A percentile compares a stretch with the other conserved stretches of the same genome.
Conservation (phyloP, 768 basidiomycete species). For the Amanita rubescens region DNA sequence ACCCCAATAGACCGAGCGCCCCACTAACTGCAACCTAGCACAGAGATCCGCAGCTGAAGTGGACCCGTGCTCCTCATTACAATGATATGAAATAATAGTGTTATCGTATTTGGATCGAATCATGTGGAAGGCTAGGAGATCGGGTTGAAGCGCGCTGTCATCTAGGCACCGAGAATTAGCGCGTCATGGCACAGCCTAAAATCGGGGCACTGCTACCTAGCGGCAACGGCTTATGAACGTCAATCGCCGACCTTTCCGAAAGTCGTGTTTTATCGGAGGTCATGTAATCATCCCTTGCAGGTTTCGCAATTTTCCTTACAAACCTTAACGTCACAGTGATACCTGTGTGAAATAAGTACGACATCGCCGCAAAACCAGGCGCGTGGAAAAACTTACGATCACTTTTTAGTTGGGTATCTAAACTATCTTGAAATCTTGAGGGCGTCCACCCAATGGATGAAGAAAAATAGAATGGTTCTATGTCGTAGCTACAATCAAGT, state of each 20-base stretch:
- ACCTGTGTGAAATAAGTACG: conserved; percentile 26
- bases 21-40: conserved; percentile 41
- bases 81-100: conserved; percentile 44
- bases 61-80: conserved; percentile 26
- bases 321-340: conserved; percentile 53
- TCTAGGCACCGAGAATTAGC: conserved; percentile 15
- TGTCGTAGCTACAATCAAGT: conserved; percentile 33
- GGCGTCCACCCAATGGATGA: conserved; percentile 64
- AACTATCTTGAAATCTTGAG: conserved; percentile 50
- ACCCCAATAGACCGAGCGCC: conserved; percentile 42
- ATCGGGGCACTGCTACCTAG: not conserved
- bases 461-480: conserved; percentile 64
- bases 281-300: not conserved
- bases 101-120: conserved; percentile 35
- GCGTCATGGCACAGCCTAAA: not conserved
- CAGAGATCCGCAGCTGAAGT: conserved; percentile 37
- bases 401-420: conserved; percentile 22
- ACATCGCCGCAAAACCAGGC: not conserved
- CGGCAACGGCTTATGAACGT: conserved; percentile 22
- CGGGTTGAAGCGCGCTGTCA: conserved; percentile 25
- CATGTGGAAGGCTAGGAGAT: conserved; percentile 41
- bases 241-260: conserved; percentile 16
- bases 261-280: not conserved
- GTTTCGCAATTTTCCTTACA: conserved; percentile 30
- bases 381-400: conserved; percentile 38